These are phyloP conservation scores for Aspergillus conjunctus DNA, from an alignment of 495 filamentous ascomycete species.

Conservation along the genomic window DNA sequence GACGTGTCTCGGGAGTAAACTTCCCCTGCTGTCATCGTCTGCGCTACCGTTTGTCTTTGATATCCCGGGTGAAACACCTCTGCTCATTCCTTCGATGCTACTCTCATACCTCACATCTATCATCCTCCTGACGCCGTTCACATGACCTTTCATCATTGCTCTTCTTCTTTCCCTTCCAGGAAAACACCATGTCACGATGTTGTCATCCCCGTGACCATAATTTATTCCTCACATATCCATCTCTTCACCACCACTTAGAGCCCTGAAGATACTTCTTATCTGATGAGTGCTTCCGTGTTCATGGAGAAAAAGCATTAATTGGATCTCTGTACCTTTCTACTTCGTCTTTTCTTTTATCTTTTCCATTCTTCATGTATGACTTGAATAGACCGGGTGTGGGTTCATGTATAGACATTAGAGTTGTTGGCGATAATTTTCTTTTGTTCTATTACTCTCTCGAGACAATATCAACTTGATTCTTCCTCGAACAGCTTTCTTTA, in stretches of 20 bases:
- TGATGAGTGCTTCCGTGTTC: not conserved
- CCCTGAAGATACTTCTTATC: not conserved
- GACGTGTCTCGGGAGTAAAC: conserved; percentile 90
- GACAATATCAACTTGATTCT: conserved; percentile 12
- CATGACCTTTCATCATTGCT: conserved; percentile 6
- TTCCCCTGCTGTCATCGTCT: conserved; percentile 20
- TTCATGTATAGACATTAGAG: conserved; percentile 28
- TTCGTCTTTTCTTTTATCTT: conserved; percentile 19
- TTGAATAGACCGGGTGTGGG: conserved; percentile 26
- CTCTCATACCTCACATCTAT: conserved; percentile 19
- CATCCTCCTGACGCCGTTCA: conserved; percentile 20
- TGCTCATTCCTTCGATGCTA: conserved; percentile 12
- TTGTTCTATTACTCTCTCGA: conserved; percentile 15
- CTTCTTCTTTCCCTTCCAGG: not conserved
- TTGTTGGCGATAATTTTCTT: conserved; percentile 24
- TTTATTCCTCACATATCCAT: not conserved
- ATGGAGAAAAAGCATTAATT: conserved; percentile 32
- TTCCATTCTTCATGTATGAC: conserved; percentile 20
- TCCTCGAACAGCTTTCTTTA: conserved; percentile 4
- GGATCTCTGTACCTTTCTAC: not conserved
- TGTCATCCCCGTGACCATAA: not conserved
- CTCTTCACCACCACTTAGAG: not conserved
- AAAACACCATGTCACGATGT: not conserved
- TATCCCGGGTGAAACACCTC: conserved; percentile 22
- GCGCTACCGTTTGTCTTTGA: conserved; percentile 26